phyloP scores from a whole-genome alignment of 768 basidiomycete genomes.

The Epithele typhae region DNA sequence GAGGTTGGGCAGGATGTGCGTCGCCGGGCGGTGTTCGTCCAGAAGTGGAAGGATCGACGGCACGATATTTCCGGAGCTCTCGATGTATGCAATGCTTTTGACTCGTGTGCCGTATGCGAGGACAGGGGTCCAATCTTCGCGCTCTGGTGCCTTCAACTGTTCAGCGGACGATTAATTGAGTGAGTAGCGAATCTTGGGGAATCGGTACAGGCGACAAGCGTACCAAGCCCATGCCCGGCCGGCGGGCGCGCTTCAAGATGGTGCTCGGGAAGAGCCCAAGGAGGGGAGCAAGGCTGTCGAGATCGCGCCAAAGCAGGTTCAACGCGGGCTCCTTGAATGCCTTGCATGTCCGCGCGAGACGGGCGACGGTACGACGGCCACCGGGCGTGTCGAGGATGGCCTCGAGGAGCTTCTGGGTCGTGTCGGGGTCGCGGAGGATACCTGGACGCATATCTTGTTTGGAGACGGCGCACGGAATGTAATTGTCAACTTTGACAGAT shows the following conservation, averaged over 20 bases:
- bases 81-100: slow-evolving; percentile 64
- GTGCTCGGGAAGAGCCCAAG: slow-evolving; percentile 66
- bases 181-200: slow-evolving; percentile 12
- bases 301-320: slow-evolving; percentile 69
- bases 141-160: slow-evolving; percentile 56
- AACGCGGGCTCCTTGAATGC: slow-evolving; percentile 71
- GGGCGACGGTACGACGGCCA: slow-evolving; percentile 63
- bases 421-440: slow-evolving; percentile 62
- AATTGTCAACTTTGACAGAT: slow-evolving; percentile 20
- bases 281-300: slow-evolving; percentile 71
- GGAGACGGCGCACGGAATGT: slow-evolving; percentile 41
- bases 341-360: slow-evolving; percentile 71
- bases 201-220: slow-evolving; percentile 27
- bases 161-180: slow-evolving; percentile 5
- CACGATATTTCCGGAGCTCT: slow-evolving; percentile 58
- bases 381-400: slow-evolving; percentile 51
- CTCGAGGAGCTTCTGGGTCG: slow-evolving; percentile 48
- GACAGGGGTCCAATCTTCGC: slow-evolving; percentile 65
- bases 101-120: slow-evolving; percentile 67
- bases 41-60: slow-evolving; percentile 64
- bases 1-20: slow-evolving; percentile 67
- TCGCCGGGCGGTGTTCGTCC: slow-evolving; percentile 56
- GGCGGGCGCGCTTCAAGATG: slow-evolving; percentile 63
- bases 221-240: slow-evolving; percentile 75
- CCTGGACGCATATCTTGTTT: slow-evolving; percentile 47